These are phyloP conservation scores for Blastobotrys indianensis DNA, from an alignment of 1,139 yeast genomes.

Conservation along the genomic window DNA sequence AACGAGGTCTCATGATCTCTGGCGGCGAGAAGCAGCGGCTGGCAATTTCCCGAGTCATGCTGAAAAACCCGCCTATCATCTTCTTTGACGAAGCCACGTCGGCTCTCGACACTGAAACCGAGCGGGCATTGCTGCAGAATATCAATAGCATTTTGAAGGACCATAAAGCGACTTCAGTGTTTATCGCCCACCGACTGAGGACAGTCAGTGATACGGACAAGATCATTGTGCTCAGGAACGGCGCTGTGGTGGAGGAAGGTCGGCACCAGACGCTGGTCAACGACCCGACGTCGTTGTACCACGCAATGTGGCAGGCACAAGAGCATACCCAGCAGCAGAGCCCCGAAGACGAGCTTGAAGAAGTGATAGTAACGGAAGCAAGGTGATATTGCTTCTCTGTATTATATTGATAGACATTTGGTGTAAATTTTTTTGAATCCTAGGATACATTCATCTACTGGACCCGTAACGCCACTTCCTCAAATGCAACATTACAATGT, in stretches of 20 bases:
- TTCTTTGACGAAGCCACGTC: conserved; percentile 97
- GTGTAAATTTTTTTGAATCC: too few species aligned
- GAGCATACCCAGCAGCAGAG: conserved; percentile 49
- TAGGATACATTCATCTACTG: too few species aligned
- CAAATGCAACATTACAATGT: too few species aligned
- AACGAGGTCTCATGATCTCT: conserved; percentile 95
- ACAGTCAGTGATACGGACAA: conserved; percentile 94
- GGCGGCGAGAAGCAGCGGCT: conserved; percentile 97
- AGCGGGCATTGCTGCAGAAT: conserved; percentile 71
- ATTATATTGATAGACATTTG: too few species aligned
- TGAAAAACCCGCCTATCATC: conserved; percentile 82
- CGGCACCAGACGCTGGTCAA: conserved; percentile 58
- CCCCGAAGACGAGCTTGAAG: conserved; percentile 35
- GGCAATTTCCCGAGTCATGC: conserved; percentile 81
- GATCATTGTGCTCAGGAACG: conserved; percentile 78
- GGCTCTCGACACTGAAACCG: conserved; percentile 95
- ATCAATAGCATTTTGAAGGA: conserved; percentile 57
- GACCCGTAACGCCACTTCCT: too few species aligned
- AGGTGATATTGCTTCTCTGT: too few species aligned
- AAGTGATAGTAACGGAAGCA: conserved; percentile 3
- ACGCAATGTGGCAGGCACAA: conserved; percentile 85
- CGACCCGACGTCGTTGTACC: conserved; percentile 55
- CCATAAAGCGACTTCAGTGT: conserved; percentile 64
- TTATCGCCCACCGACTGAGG: conserved; percentile 89
- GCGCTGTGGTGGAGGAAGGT: conserved; percentile 83